Base-by-base conservation (phyloP, 129 eudicot genomes). In the Saussurea involucrata region DNA sequence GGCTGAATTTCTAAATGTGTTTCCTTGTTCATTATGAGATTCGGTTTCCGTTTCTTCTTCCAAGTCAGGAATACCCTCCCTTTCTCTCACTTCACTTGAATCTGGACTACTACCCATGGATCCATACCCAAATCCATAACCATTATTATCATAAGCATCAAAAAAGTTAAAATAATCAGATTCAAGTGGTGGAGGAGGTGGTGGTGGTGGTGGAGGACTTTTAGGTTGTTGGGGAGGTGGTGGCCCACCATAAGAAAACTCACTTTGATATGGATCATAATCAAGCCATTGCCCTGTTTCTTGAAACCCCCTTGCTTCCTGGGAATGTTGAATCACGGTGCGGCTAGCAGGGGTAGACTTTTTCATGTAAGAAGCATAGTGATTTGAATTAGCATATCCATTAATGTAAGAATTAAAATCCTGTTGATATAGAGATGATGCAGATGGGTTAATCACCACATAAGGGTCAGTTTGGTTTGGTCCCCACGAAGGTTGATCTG, bases 11-110 rank as follows among this genome's bases (percentile, higher is more conserved):
- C 37, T 78, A 80, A 65, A 68, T 61, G 76, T 77, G 49, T 79
- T 85, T 68, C 85, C 85, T 73, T 87, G 87, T 57, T 76, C 89
- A 73, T 79, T 40, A 49, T 79, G 77, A 5, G 88, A 85, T 71
- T 92, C 97, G 24, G 73, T 83, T 71, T 92, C 99, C 3, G 97
- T 95, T 79, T 95, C 99, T 77, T 95, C 99, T 84, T 95, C 99
- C 86, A 95, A 81, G 42, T 95, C 94, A 74, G 99, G 99, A 58
- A 95, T 95, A 22, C 99, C 99, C 79, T 95, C 99, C 77, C 96
- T 86, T 76, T 85, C 90, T 79, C 99, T 90, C 83, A 95, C 97
- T 83, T 86, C 96, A 64, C 74, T 81, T 10, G 97, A 95, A 92
- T 95, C 91, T 3, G 99, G 95, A 82, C 99, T 95, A 80, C 97